A percentile compares a stretch with the other conserved stretches of the same genome.
Conservation (phyloP, 1,139 yeast species). For the Hansenula lynferdii region DNA sequence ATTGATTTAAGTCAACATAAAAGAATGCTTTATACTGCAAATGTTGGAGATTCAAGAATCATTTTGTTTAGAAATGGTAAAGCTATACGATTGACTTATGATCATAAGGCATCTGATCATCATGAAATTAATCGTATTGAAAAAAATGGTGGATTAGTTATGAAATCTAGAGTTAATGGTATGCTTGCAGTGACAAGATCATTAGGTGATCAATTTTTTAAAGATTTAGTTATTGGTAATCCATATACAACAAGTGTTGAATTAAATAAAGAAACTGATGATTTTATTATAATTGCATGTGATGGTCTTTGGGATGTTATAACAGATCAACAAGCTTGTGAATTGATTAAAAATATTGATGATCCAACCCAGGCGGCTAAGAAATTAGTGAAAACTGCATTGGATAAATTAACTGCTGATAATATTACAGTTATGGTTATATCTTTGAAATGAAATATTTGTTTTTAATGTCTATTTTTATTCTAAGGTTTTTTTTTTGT, state of each 20-base stretch:
- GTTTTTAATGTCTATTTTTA: neutral
- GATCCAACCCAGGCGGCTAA: constrained; percentile 70
- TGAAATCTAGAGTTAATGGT: constrained; percentile 93
- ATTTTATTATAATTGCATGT: constrained; percentile 82
- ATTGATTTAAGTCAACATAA: constrained; percentile 37
- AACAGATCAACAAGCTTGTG: constrained; percentile 76
- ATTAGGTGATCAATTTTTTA: constrained; percentile 92
- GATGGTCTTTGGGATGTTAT: constrained; percentile 97
- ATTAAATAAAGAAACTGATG: constrained; percentile 49
- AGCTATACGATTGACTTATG: constrained; percentile 81
- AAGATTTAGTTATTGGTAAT: constrained; percentile 80
- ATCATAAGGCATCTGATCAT: constrained; percentile 87
- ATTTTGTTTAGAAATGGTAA: constrained; percentile 69
- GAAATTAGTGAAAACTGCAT: constrained; percentile 67
- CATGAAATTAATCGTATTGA: constrained; percentile 73
- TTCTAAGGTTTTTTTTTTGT: neutral
- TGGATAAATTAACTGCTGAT: constrained; percentile 80
- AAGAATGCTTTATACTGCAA: constrained; percentile 85
- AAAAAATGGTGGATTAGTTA: constrained; percentile 77
- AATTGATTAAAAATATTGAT: constrained; percentile 47
- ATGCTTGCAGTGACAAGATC: constrained; percentile 94
- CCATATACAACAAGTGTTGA: constrained; percentile 93
- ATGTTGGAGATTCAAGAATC: constrained; percentile 91
- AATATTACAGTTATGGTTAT: constrained; percentile 92
- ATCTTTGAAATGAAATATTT: constrained; percentile 10